Base-by-base conservation (phyloP, 2,329 filamentous ascomycete genomes). In the Talaromyces sp. region DNA sequence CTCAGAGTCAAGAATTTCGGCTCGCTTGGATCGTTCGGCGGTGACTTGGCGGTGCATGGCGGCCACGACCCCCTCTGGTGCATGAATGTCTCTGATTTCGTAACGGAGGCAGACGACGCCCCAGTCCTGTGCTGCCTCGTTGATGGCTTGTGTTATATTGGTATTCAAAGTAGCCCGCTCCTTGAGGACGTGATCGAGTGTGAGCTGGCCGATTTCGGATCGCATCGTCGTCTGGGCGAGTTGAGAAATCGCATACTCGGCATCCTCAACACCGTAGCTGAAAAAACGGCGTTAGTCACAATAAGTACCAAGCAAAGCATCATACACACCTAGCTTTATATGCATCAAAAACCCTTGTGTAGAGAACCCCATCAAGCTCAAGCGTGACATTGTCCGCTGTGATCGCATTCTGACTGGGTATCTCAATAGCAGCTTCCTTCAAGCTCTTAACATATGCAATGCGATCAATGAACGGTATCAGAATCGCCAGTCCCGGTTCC, bases 31-130 rank as follows among this genome's bases (percentile, higher is more conserved):
- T 49, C 95, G 90, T 82, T 99, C 95, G 19, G 95, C 95, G 0
- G 95, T 98, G 60, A 99, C 95, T 78, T 98, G 94, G 69, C 95
- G 87, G 82, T 99, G 95, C 95, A 99, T 99, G 73, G 95, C 95
- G 73, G 93, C 92, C 67, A 98, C 94, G 13, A 99, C 95, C 59
- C 90, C 90, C 37, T 89, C 91, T 1, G 95, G 95, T 0, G 95
- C 95, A 80, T 99, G 95, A 73, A 99, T 99, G 79, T 99, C 95
- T 70, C 95, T 87, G 77, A 99, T 99, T 80, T 99, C 95, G 83
- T 99, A 99, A 66, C 95, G 90, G 67, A 99, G 85, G 76, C 95
- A 99, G 39, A 92, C 92, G 22, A 99, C 92, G 66, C 95, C 95
- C 95, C 95, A 99, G 62, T 94, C 94, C 73, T 96, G 90, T 4